Conservation (phyloP, 805 yeast species). For the Priceomyces fermenticarens region DNA sequence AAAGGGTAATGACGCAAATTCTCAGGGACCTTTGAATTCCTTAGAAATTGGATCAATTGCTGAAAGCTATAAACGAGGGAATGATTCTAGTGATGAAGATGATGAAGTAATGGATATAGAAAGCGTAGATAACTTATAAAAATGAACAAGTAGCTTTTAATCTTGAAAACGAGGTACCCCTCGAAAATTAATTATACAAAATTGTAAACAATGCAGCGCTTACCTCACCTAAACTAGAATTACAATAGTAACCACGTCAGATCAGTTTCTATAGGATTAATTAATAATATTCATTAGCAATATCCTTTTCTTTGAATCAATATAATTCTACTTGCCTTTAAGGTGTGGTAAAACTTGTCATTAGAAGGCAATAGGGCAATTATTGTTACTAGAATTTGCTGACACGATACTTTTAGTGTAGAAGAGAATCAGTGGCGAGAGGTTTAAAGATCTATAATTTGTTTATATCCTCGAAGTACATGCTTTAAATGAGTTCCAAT, state of each 20-base stretch:
- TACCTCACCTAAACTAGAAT: background rate
- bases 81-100: conserved; percentile 50
- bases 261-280: no score
- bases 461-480: no score
- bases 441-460: no score
- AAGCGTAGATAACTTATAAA: conserved; percentile 28
- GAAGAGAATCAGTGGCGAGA: no score
- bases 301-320: no score
- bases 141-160: background rate
- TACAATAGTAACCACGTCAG: background rate
- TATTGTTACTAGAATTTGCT: no score
- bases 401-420: no score
- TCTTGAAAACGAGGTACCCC: conserved; percentile 3
- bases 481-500: conserved; percentile 17
- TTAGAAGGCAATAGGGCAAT: no score
- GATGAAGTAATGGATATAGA: conserved; percentile 59
- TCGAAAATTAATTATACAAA: conserved; percentile 1
- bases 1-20: background rate
- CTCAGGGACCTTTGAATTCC: conserved; percentile 3
- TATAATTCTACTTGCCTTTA: no score
- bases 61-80: conserved; percentile 42
- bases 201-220: conserved; percentile 4
- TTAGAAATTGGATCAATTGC: conserved; percentile 34
- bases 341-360: no score
- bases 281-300: no score